Evolutionary conservation across 208 protist species (phyloP).

Genomic region (Phytomonas francai): DNA sequence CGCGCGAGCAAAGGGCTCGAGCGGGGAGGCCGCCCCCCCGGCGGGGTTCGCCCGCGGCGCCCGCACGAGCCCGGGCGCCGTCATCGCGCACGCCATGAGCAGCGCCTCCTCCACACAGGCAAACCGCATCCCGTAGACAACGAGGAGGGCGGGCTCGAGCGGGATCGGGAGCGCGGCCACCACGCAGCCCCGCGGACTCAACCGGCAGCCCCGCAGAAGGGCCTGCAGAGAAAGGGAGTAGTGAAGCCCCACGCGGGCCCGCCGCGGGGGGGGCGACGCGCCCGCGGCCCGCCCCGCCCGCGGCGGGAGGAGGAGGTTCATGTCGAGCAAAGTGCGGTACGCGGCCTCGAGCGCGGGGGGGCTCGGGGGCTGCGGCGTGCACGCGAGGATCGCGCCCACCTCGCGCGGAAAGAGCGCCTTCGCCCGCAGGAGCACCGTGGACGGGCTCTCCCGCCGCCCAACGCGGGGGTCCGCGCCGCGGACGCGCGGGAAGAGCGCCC

Average conservation of each 20-base stretch:
- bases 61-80: conserved; percentile 49
- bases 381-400: conserved; percentile 20
- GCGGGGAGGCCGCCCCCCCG: conserved; percentile 26
- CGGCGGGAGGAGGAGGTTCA: conserved; percentile 29
- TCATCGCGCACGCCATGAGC: conserved; percentile 66
- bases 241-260: background rate
- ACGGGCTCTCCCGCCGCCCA: conserved; percentile 22
- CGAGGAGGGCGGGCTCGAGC: conserved; percentile 37
- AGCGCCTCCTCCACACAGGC: conserved; percentile 65
- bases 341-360: conserved; percentile 19
- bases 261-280: background rate
- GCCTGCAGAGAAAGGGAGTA: conserved; percentile 3
- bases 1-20: conserved; percentile 23
- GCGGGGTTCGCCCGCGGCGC: conserved; percentile 16
- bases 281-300: background rate
- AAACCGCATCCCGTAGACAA: conserved; percentile 65
- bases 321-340: conserved; percentile 38
- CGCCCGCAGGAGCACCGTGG: conserved; percentile 44
- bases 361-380: conserved; percentile 30
- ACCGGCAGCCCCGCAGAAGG: conserved; percentile 16
- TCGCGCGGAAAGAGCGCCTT: conserved; percentile 32
- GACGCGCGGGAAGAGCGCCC: conserved; percentile 20
- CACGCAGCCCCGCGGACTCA: conserved; percentile 48
- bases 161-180: conserved; percentile 56
- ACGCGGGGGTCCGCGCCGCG: conserved; percentile 4